phyloP scores from a whole-genome alignment of 73 alveolate genomes.

The Symbiodinium natans region DNA sequence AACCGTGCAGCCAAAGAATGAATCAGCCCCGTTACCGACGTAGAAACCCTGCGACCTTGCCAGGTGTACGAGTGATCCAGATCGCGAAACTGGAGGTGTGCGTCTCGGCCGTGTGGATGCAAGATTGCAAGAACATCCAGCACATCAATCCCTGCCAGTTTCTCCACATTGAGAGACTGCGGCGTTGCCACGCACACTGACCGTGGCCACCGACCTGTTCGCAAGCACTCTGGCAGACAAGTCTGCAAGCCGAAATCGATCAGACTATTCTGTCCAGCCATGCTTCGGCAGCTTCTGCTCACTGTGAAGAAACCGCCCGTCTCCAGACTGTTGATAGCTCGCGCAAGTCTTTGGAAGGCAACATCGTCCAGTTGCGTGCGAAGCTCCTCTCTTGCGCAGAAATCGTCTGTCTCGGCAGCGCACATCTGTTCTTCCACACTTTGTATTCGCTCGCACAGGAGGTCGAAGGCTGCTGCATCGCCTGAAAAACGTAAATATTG shows the following conservation, averaged over 20 bases:
- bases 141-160: not conserved
- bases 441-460: not conserved
- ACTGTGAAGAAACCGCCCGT: not conserved
- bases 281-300: not conserved
- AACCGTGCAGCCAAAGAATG: not conserved
- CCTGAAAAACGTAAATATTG: not conserved
- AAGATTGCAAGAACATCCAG: slow-evolving; percentile 1
- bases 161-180: not conserved
- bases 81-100: not conserved
- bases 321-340: not conserved
- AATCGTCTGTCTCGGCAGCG: not conserved
- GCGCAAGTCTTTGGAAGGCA: not conserved
- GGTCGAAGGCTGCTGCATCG: not conserved
- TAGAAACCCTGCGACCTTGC: not conserved
- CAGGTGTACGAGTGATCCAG: not conserved
- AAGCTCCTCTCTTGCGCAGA: not conserved
- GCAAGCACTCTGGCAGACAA: not conserved
- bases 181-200: not conserved
- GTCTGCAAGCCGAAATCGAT: not conserved
- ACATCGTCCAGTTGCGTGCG: not conserved
- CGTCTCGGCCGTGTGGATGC: not conserved
- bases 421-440: not conserved
- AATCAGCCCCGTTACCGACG: slow-evolving; percentile 21
- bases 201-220: not conserved
- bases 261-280: not conserved